Evolutionary conservation across 2,329 filamentous ascomycete genomes (phyloP), one percentile per base, ranked within the genome.

Genomic region (Rasamsonia emersonii): DNA sequence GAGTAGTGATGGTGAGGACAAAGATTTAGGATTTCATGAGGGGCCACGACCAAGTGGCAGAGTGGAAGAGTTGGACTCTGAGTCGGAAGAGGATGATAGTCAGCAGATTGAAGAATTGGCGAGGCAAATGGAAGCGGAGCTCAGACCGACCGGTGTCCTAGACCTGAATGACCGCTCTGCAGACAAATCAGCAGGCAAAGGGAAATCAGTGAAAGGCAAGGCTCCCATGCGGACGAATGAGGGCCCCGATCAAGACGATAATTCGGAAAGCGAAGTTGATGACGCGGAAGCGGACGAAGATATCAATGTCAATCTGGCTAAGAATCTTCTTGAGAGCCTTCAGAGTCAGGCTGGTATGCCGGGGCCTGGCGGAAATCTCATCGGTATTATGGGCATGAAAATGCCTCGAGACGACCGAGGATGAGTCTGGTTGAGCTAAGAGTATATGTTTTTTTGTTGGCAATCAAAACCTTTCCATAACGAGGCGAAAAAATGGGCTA

Each of bases 241-340:
- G 14, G 40, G 46, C 17, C 41, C 41, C 11, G 25, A 29, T 4
- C 44, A 43, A 20, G 50, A 38, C 14, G 36, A 35, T 4, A n/a
- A n/a, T n/a, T n/a, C n/a, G n/a, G n/a, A n/a, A n/a, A n/a, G n/a
- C n/a, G n/a, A n/a, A 18, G 38, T 40, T 9, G 41, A 47, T 2
- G 38, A 43, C 5, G 27, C 21, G 1, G 42, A 47, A 21, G 58
- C 58, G 16, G 77, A 81, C 32, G 72, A 91, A 4, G 70, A 86
- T 41, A 75, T 91, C 17, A 84, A 96, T 52, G 82, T 86, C 45
- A 89, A 91, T 40, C 67, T 98, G 15, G 86, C 84, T 11, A 86
- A 82, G 56, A 96, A 96, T 49, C 67, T 98, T 33, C 67, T 98
- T 1, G 86, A 95, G 56, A 89, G 85, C 47, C 88, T 98, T 60